phyloP scores from a whole-genome alignment of 2,329 filamentous ascomycete species.

The Xylaria sp. region DNA sequence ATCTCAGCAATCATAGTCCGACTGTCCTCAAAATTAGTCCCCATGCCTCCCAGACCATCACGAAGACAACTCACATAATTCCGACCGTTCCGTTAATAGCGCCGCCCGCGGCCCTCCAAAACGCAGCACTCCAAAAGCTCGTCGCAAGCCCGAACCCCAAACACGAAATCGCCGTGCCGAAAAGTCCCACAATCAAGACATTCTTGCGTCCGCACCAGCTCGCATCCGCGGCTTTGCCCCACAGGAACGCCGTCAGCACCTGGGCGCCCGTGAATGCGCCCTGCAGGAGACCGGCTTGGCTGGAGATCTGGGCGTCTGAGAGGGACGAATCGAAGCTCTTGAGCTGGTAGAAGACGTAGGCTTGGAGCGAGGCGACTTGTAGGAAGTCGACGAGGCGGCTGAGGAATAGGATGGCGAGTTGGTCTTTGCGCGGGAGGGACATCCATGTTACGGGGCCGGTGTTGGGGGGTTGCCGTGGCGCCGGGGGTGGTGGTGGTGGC shows the following conservation, averaged over 20 bases:
- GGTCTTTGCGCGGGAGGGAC: constrained; percentile 64
- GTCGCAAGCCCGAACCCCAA: constrained; percentile 68
- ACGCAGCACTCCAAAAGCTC: constrained; percentile 57
- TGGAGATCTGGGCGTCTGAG: constrained; percentile 52
- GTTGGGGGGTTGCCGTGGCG: not conserved
- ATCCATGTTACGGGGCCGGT: constrained; percentile 56
- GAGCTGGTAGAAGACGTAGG: constrained; percentile 73
- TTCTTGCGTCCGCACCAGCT: constrained; percentile 59
- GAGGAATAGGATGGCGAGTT: constrained; percentile 64
- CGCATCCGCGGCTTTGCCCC: constrained; percentile 62
- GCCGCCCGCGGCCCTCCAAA: constrained; percentile 63
- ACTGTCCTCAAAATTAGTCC: constrained; percentile 20
- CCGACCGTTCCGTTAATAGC: constrained; percentile 46
- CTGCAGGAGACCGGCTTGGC: constrained; percentile 64
- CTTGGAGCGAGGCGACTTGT: constrained; percentile 62
- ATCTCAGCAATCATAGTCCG: constrained; percentile 47
- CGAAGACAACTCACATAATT: constrained; percentile 39
- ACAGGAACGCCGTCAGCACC: constrained; percentile 66
- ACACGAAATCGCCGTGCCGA: constrained; percentile 61
- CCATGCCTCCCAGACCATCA: not conserved
- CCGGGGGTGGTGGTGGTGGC: constrained; percentile 10
- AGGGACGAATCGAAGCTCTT: constrained; percentile 56
- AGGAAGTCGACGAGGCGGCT: constrained; percentile 68
- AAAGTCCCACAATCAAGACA: constrained; percentile 63
- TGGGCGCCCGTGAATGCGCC: constrained; percentile 69